Evolutionary conservation across 441 rosid species (phyloP), one percentile per base, ranked within the genome.

Genomic region (Euphorbia celastroides): DNA sequence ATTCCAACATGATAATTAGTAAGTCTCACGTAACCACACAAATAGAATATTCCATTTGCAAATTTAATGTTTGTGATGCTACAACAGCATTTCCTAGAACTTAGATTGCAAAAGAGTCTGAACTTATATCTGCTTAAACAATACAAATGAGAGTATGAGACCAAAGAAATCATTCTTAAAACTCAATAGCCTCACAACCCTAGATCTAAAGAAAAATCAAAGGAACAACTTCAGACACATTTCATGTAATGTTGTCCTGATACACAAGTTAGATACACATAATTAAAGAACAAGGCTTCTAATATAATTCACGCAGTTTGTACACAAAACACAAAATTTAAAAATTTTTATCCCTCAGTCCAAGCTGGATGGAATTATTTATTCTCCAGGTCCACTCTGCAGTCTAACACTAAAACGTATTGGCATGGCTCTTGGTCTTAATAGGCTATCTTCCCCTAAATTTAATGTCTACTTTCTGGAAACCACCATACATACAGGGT

Each of bases 1-100:
- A 86, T 86, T 84, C 83, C 92, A 88, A 78, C 83, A 81, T 75
- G 69, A 72, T 76, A 76, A 83, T 86, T 85, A 88, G 89, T 38
- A 79, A 54, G 65, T 73, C 66, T 76, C 83, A 77, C 51, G 72
- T 62, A 78, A 73, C 75, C 62, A 70, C 75, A 62, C 67, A 84
- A 81, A 74, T 58, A 79, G 70, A 75, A 72, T 16, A 76, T 75
- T 78, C 75, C 66, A 78, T 72, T 71, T 44, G 75, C 64, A 80
- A 44, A 57, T 59, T 72, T 62, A 62, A 66, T 57, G 52, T 59
- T 77, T 30, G 57, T 68, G 54, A 74, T 74, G 64, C 69, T 59
- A 71, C 50, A 68, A 62, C 55, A 68, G 28, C 60, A 71, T n/a
- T 54, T 25, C 71, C 77, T 64, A 64, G 68, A 55, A 17, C 54